Percentiles rank a stretch among this genome's conserved stretches.
These are phyloP conservation scores for Arxiozyma bovina DNA, from an alignment of 1,139 yeast genomes.

Conservation along the genomic window DNA sequence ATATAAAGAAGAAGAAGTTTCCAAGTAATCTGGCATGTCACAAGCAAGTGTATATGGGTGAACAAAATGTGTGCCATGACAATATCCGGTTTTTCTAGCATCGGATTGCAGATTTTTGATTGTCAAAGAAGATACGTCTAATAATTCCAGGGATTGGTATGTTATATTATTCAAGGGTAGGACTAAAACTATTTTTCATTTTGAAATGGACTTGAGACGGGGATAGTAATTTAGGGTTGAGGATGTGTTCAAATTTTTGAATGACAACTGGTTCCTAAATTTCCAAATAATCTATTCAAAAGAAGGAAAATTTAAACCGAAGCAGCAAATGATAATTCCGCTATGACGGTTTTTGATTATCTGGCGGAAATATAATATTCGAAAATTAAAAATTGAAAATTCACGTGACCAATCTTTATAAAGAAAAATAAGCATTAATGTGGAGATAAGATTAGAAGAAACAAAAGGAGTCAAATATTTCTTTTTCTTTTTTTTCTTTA, in stretches of 20 bases:
- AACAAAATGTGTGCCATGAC: no score
- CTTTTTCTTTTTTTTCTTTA: not conserved
- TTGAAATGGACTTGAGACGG: no score
- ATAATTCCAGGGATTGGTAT: not conserved
- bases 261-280: not conserved
- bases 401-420: not conserved
- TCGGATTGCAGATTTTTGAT: no score
- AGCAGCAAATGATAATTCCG: not conserved
- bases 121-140: no score
- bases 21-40: no score
- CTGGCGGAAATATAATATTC: not conserved
- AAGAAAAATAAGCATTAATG: not conserved
- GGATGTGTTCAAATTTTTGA: not conserved
- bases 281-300: no score
- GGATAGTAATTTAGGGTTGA: not conserved
- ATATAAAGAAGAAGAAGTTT: no score
- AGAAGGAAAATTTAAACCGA: not conserved
- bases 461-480: not conserved
- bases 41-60: no score
- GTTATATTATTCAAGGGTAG: not conserved
- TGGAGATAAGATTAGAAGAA: not conserved
- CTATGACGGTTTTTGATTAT: no score
- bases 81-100: not conserved
- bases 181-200: no score
- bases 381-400: not conserved